Base-by-base conservation (phyloP, 371 early-diverging fungal species). In the Dichotomocladium elegans region DNA sequence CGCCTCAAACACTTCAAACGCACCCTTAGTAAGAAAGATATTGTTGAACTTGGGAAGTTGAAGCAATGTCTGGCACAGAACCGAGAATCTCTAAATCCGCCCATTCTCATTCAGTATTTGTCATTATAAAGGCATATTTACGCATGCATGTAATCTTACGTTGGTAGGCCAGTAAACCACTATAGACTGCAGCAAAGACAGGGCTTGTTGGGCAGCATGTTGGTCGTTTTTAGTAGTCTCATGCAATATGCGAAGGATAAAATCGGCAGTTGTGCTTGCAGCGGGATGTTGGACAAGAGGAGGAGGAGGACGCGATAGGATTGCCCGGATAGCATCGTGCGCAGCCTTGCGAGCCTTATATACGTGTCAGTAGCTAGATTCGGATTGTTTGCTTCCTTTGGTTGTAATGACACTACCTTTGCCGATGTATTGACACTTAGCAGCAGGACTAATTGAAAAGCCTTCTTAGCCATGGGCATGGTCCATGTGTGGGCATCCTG, bases 31-130 rank as follows among this genome's bases (percentile, higher is more conserved):
- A 28, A 96, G 64, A 58, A 82, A 88, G 25, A 87, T 80, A 61
- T 92, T 88, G 66, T 90, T 91, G 59, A 84, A 81, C 63, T 89
- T 90, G 26, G 93, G 93, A 37, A 94, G 71, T 43, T 84, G 82
- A 50, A 94, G 72, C 42, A 96, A 79, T n/a, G 79, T 62, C 46
- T 86, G 88, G 53, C 86, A 87, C 40, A 96, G 81, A 15, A 66
- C 64, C 7, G 71, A 62, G 42, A 81, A 83, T 60, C 78, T 74
- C 81, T 82, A 51, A 17, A 51, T 26, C 9, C 24, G 22, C 33
- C 41, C n/a, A 27, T 41, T 29, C 21, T 31, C 19, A 30, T 46
- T 46, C 17, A 22, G 15, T 33, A 12, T 2, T 14, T 2, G n/a
- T 1, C 0, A 29, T 5, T 37, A n/a, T n/a, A n/a, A n/a, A n/a